Conservation (phyloP, 176 grass and related monocot genomes). For the Pharus latifolius region DNA sequence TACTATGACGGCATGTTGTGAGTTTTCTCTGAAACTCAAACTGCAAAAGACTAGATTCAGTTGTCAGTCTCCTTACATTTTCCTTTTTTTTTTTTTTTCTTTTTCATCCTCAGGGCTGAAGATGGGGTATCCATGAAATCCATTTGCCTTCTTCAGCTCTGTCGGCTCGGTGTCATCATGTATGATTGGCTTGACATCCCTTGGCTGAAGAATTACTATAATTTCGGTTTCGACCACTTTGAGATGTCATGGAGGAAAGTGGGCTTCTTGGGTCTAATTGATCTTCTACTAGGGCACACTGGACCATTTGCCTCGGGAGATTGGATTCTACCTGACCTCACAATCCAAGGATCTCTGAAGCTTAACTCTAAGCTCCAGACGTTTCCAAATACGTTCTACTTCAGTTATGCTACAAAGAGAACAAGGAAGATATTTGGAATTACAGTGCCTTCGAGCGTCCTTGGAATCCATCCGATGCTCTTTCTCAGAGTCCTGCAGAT, state of each 20-base stretch:
- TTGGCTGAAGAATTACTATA: conserved; percentile 95
- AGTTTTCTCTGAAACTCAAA: conserved; percentile 15
- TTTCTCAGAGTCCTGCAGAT: conserved; percentile 96
- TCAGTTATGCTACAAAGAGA: conserved; percentile 95
- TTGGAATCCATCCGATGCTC: conserved; percentile 88
- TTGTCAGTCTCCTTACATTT: not conserved
- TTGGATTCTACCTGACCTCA: conserved; percentile 96
- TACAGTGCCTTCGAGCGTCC: conserved; percentile 76
- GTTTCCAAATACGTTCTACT: conserved; percentile 94
- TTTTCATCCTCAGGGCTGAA: conserved; percentile 55
- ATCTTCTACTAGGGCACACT: conserved; percentile 60
- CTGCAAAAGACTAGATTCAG: not conserved
- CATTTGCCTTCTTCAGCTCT: conserved; percentile 79
- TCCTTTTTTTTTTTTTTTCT: not conserved
- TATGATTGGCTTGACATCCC: conserved; percentile 92
- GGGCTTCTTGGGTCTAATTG: conserved; percentile 59
- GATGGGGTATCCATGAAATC: conserved; percentile 79
- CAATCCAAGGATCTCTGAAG: conserved; percentile 74
- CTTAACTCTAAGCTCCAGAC: conserved; percentile 54
- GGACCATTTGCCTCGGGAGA: conserved; percentile 82
- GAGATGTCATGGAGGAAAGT: conserved; percentile 77
- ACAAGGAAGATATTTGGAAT: conserved; percentile 71
- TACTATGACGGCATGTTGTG: conserved; percentile 97
- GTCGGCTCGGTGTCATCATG: conserved; percentile 73
- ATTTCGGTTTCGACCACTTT: conserved; percentile 94